Evolutionary conservation across 1,284 basidiomycete species (phyloP).

Genomic region (Fereydounia khargensis): DNA sequence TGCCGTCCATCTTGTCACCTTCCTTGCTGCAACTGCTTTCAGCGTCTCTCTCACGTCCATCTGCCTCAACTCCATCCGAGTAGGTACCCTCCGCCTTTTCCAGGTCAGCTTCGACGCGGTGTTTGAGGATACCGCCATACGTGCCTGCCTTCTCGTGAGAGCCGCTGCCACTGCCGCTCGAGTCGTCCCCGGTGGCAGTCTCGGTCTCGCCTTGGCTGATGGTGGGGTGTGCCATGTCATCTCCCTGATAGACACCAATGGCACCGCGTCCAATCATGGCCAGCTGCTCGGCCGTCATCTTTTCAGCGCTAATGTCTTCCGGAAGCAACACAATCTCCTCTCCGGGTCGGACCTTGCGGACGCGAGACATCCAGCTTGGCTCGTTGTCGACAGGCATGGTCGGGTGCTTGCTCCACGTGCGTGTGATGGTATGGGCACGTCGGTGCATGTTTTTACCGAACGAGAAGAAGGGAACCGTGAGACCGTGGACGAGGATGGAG

Average conservation of each 20-base stretch:
- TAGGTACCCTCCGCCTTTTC: slow-evolving; percentile 28
- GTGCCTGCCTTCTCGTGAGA: too few relatives aligned
- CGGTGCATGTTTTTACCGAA: slow-evolving; percentile 44
- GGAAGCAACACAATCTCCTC: slow-evolving; percentile 35
- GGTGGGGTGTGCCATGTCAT: slow-evolving; percentile 29
- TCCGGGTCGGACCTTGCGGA: slow-evolving; percentile 35
- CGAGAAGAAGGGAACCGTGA: slow-evolving; percentile 56
- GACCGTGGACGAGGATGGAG: slow-evolving; percentile 54
- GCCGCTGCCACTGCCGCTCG: slow-evolving; percentile 9
- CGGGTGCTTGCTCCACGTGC: slow-evolving; percentile 44
- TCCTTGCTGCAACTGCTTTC: slow-evolving; percentile 5
- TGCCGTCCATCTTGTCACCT: slow-evolving; percentile 28
- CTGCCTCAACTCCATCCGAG: slow-evolving; percentile 2
- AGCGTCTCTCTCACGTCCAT: slow-evolving; percentile 4
- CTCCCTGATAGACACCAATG: slow-evolving; percentile 42
- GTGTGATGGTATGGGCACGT: slow-evolving; percentile 42
- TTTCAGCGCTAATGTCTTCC: slow-evolving; percentile 36
- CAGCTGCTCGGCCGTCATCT: slow-evolving; percentile 41
- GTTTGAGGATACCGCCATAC: slow-evolving; percentile 32
- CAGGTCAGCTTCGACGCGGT: slow-evolving; percentile 34
- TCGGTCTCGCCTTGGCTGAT: slow-evolving; percentile 16
- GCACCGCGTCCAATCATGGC: slow-evolving; percentile 45
- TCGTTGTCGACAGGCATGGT: slow-evolving; percentile 37
- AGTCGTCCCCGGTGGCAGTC: slow-evolving; percentile 12
- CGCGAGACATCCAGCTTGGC: slow-evolving; percentile 47